Evolutionary conservation across 2,329 filamentous ascomycete species (phyloP).

Genomic region (Sporothrix brasiliensis): DNA sequence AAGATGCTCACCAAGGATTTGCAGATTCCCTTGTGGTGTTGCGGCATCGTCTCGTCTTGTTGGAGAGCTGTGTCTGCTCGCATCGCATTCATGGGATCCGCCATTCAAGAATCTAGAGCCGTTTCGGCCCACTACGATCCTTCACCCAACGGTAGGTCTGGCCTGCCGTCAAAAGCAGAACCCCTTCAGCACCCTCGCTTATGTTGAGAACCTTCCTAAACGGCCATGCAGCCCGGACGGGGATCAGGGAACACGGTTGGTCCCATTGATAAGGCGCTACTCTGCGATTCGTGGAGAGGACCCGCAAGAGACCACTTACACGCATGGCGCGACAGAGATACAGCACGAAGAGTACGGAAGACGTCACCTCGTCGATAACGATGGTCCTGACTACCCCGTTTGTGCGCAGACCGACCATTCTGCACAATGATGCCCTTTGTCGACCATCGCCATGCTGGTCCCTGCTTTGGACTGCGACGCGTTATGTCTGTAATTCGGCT

Average conservation of each 20-base stretch:
- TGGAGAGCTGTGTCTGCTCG: neutral
- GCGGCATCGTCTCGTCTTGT: too few relatives aligned
- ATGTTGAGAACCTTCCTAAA: conserved; percentile 20
- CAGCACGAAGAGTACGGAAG: neutral
- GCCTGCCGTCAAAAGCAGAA: too few relatives aligned
- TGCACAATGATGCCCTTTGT: neutral
- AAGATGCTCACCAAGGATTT: too few relatives aligned
- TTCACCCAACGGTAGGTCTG: too few relatives aligned
- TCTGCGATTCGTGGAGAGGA: conserved; percentile 12
- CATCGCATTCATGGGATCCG: conserved; percentile 6
- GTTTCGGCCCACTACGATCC: too few relatives aligned
- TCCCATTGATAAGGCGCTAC: conserved; percentile 1
- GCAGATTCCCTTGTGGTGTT: neutral
- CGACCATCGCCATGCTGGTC: neutral
- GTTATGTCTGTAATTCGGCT: neutral
- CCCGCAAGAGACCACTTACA: too few relatives aligned
- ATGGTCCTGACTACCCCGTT: neutral
- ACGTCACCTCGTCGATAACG: neutral
- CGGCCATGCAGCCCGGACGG: neutral
- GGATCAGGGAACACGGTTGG: neutral
- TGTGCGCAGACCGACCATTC: neutral
- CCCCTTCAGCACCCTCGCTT: neutral
- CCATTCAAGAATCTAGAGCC: neutral
- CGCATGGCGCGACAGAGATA: neutral
- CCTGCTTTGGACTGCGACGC: neutral